These are phyloP conservation scores for Lojkania enalia DNA, from an alignment of 2,329 filamentous ascomycete genomes.

Conservation along the genomic window DNA sequence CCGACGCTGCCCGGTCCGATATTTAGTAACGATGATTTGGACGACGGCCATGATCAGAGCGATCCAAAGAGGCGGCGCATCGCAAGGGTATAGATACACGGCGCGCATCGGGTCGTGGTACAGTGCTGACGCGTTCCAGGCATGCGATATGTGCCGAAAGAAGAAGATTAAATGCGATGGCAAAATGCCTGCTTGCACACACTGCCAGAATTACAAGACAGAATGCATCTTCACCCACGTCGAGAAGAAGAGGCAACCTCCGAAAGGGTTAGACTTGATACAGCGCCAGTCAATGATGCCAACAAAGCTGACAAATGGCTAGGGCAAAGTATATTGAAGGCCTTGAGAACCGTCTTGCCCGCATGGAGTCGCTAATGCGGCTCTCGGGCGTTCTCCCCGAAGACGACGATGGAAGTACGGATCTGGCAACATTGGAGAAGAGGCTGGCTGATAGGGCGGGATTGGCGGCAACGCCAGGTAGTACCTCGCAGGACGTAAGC, in stretches of 20 bases:
- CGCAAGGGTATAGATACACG: conserved; percentile 65
- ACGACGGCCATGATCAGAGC: conserved; percentile 59
- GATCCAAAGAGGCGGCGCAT: conserved; percentile 90
- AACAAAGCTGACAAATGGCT: conserved; percentile 10
- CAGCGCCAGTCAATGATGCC: neutral
- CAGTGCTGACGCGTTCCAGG: conserved; percentile 55
- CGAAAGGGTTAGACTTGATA: conserved; percentile 74
- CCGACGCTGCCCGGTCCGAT: conserved; percentile 32
- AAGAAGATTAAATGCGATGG: conserved; percentile 98
- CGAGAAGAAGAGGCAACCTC: conserved; percentile 96
- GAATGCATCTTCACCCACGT: conserved; percentile 97
- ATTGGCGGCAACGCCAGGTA: conserved; percentile 29
- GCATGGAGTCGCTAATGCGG: conserved; percentile 90
- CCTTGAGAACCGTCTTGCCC: conserved; percentile 88
- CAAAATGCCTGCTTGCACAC: conserved; percentile 90
- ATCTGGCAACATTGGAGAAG: conserved; percentile 86
- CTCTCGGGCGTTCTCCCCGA: conserved; percentile 85
- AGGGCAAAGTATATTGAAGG: conserved; percentile 98
- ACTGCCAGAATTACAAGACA: conserved; percentile 97
- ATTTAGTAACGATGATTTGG: conserved; percentile 55
- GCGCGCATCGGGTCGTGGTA: conserved; percentile 9
- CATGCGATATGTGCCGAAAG: conserved; percentile 95
- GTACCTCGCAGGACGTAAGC: conserved; percentile 9
- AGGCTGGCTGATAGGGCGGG: conserved; percentile 59
- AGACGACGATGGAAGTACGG: conserved; percentile 81